phyloP scores from a whole-genome alignment of 306 rosid species.

The Vigna reflexopilosa region DNA sequence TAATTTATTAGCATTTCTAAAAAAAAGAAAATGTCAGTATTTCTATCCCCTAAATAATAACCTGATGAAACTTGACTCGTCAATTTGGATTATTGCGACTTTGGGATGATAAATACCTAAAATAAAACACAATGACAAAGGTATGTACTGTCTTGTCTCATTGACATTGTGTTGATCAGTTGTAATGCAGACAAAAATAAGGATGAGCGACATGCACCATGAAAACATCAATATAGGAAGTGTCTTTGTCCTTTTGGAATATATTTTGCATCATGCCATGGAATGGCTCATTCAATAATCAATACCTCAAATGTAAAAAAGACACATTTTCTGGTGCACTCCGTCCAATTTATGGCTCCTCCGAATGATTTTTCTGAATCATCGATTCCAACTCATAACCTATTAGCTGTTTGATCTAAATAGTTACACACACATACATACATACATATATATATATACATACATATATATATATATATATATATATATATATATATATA shows the following conservation, averaged over 20 bases:
- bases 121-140: neutral
- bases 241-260: neutral
- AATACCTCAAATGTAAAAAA: neutral
- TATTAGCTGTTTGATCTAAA: constrained; percentile 1
- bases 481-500: too few relatives aligned
- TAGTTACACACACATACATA: neutral
- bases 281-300: neutral
- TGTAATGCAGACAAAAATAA: neutral
- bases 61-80: too few relatives aligned
- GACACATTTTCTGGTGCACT: constrained; percentile 40
- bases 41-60: too few relatives aligned
- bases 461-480: too few relatives aligned
- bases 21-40: too few relatives aligned
- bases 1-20: too few relatives aligned
- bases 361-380: neutral
- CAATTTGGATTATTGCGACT: neutral
- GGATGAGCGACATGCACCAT: constrained; percentile 3
- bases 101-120: neutral
- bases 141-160: neutral
- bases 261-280: neutral
- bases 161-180: constrained; percentile 20
- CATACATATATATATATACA: too few relatives aligned
- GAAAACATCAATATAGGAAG: neutral
- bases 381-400: constrained; percentile 34
- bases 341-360: constrained; percentile 35